Evolutionary conservation across 2,329 filamentous ascomycete species (phyloP), one percentile per base, ranked within the genome.

Genomic region (Geosmithia flava): DNA sequence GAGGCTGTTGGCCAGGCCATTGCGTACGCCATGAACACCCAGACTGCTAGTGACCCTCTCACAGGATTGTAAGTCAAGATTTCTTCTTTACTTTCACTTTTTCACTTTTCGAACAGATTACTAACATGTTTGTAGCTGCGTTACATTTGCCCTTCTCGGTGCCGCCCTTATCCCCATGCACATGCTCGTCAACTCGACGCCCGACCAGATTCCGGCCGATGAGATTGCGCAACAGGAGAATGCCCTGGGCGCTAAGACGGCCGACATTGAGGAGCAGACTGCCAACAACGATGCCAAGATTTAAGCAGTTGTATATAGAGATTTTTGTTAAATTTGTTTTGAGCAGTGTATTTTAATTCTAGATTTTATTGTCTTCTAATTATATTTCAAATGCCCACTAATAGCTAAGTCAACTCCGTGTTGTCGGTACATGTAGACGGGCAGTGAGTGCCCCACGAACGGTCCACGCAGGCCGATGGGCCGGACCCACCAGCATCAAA

Each of bases 21-120:
- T 50, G 61, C 65, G 1, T 67, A 67, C 11, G 63, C 64, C 30
- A 67, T 68, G 59, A 68, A 68, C 48, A 67, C 65, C 16, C 61
- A 67, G 45, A 66, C 62, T 20, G 58, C 59, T 30, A 61, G 59
- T 23, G 56, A 59, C 42, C 63, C 65, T 30, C 51, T 68, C 5
- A 54, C 64, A 48, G 65, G 64, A 50, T 67, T 68, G 65, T 68
- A 59, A 8, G 63, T 59, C n/a, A n/a, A n/a, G n/a, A 50, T 16
- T 37, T 19, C n/a, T 30, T 50, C 7, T 43, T n/a, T 16, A 42
- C 50, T 16, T 41, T 20, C n/a, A 41, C 49, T 5, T 44, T 17
- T 13, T 45, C 10, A 3, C 3, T 13, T 37, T 13, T 37, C 33
- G 33, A 7, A 7, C 33, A 13, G 33, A 37, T 37, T 37, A n/a